A percentile compares a stretch with the other conserved stretches of the same genome.
Conservation (phyloP, 164 flowering plant genomes). For the Piper betle region DNA sequence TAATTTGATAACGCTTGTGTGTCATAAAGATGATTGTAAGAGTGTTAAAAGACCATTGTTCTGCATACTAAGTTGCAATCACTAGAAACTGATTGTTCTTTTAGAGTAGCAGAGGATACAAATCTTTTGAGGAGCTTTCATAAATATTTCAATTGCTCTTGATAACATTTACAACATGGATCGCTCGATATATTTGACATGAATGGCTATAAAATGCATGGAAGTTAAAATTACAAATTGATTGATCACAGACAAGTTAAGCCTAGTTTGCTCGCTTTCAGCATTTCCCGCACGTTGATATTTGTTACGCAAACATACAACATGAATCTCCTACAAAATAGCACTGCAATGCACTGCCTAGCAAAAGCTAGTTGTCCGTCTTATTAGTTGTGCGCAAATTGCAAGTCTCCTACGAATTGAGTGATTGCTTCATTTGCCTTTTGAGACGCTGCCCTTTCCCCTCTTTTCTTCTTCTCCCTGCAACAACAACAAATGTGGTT, state of each 20-base stretch:
- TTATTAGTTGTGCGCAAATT: constrained; percentile 12
- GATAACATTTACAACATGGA: background rate
- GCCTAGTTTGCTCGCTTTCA: background rate
- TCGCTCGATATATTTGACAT: background rate
- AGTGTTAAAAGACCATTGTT: too few relatives aligned
- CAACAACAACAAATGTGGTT: background rate
- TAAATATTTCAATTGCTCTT: too few relatives aligned
- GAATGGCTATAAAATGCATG: background rate
- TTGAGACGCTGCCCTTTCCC: constrained; percentile 58
- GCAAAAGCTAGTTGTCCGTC: background rate
- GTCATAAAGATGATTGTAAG: too few relatives aligned
- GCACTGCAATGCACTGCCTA: background rate
- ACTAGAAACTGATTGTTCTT: too few relatives aligned
- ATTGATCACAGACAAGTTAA: background rate
- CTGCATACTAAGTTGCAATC: too few relatives aligned
- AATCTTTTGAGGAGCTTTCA: too few relatives aligned
- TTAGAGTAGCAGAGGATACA: too few relatives aligned
- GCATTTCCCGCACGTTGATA: background rate
- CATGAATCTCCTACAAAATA: background rate
- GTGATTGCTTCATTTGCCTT: constrained; percentile 63
- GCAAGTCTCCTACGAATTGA: constrained; percentile 37
- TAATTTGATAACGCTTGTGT: too few relatives aligned
- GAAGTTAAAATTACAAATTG: background rate
- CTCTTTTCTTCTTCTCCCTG: constrained; percentile 87
- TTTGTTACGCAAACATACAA: background rate